phyloP scores from a whole-genome alignment of 2,329 filamentous ascomycete species.

The Chrysoporthe puriensis region DNA sequence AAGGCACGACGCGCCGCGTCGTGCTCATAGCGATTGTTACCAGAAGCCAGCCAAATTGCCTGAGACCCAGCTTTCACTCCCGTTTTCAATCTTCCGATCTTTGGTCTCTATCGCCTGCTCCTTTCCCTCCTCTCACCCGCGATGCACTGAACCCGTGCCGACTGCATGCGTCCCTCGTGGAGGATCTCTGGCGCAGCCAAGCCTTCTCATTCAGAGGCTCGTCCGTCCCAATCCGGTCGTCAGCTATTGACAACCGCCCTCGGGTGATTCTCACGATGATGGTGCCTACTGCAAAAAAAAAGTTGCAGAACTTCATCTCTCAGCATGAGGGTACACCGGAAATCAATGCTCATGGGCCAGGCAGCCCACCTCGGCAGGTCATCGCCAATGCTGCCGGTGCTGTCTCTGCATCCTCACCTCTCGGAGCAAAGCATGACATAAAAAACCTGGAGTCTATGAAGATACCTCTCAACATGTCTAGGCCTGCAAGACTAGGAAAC shows the following conservation, averaged over 20 bases:
- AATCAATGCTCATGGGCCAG: constrained; percentile 24
- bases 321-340: constrained; percentile 18
- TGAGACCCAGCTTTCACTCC: not conserved
- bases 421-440: constrained; percentile 13
- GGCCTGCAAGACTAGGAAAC: constrained; percentile 4
- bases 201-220: not conserved
- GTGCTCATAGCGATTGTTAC: constrained; percentile 5
- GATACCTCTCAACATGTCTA: constrained; percentile 16
- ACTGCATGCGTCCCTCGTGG: not conserved
- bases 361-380: constrained; percentile 28
- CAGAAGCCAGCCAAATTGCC: not conserved
- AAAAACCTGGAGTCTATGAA: constrained; percentile 25
- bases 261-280: constrained; percentile 32
- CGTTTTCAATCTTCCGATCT: not conserved
- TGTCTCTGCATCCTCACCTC: constrained; percentile 12
- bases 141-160: constrained; percentile 8
- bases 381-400: constrained; percentile 9
- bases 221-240: not conserved
- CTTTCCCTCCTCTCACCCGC: not conserved
- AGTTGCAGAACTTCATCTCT: constrained; percentile 40
- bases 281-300: constrained; percentile 38
- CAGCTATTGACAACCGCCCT: not conserved
- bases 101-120: not conserved
- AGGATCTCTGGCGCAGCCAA: constrained; percentile 8
- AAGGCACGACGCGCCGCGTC: constrained; percentile 29